Base-by-base conservation (phyloP, 2,329 filamentous ascomycete species). In the Apiospora marii region DNA sequence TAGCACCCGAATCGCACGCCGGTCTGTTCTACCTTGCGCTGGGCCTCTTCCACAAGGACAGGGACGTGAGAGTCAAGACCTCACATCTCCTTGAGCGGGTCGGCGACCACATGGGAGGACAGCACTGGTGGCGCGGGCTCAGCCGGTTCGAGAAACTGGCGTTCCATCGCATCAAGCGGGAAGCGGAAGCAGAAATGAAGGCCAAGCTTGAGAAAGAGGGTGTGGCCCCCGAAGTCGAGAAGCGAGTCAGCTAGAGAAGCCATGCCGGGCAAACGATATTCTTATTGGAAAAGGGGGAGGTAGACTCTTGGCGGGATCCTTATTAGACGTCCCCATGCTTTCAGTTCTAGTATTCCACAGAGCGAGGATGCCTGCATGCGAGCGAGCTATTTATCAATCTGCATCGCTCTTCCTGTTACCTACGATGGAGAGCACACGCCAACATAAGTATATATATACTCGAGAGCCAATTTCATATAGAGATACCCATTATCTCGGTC, bases 11-110 rank as follows among this genome's bases (percentile, higher is more conserved):
- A 83, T 93, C 91, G 41, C 94, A 96, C 77, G 93, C 93, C 0
- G 96, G 94, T 0, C 87, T 98, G 3, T 98, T 98, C 81, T 98
- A 98, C 78, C 84, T 99, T 37, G 94, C 93, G 6, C 88, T 98
- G 70, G 96, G 96, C 0, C 86, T 99, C 7, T 98, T 98, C 81
- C 96, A 99, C 84, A 94, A 95, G 71, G 91, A 95, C 75, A 87
- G 88, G 48, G 92, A 94, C 70, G 95, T 98, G 14, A 89, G 96
- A 48, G 84, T 92, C 77, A 91, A 91, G 71, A 93, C 94, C 2
- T 92, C 94, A 0, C 93, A 93, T 74, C 84, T 99, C 48, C 83
- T 99, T 30, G 94, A 96, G 76, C 89, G 95, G 30, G 91, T 99
- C 71, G 90, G 91, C 76, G 91, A 92, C 72, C 96, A 99, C 82